Conservation (phyloP, 2,329 filamentous ascomycete genomes). For the Gaeumannomyces tritici region DNA sequence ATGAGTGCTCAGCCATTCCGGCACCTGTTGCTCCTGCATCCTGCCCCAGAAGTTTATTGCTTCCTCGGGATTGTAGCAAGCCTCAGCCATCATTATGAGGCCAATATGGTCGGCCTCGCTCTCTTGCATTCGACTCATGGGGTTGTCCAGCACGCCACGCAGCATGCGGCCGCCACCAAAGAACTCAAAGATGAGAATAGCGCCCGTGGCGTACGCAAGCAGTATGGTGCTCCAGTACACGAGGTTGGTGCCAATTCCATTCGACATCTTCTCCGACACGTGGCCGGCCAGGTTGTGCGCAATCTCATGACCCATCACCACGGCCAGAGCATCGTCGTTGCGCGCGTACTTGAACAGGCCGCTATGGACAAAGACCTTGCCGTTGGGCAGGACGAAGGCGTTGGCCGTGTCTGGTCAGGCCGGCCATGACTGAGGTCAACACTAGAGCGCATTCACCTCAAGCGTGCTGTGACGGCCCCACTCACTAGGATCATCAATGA, state of each 20-base stretch:
- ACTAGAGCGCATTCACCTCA: background rate
- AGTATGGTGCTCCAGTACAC: slow-evolving; percentile 39
- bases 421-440: background rate
- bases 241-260: slow-evolving; percentile 40
- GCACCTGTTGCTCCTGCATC: slow-evolving; percentile 45
- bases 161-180: slow-evolving; percentile 44
- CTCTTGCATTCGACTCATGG: slow-evolving; percentile 63
- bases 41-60: slow-evolving; percentile 58
- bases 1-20: slow-evolving; percentile 69
- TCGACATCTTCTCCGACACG: slow-evolving; percentile 51
- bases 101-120: slow-evolving; percentile 75
- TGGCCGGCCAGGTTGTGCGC: slow-evolving; percentile 67
- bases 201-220: slow-evolving; percentile 32
- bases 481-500: slow-evolving; percentile 55
- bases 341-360: slow-evolving; percentile 60
- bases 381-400: slow-evolving; percentile 69
- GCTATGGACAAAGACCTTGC: slow-evolving; percentile 72
- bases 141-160: slow-evolving; percentile 55
- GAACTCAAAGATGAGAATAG: slow-evolving; percentile 49
- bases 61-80: slow-evolving; percentile 62
- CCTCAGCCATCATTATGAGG: slow-evolving; percentile 73
- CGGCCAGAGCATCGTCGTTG: slow-evolving; percentile 60
- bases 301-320: slow-evolving; percentile 72
- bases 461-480: background rate
- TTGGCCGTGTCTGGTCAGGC: slow-evolving; percentile 42